Percentiles rank a stretch among this genome's conserved stretches.
Evolutionary conservation across 225 moss, liverwort and hornwort genomes (phyloP).

Genomic region (Polytrichum commune): DNA sequence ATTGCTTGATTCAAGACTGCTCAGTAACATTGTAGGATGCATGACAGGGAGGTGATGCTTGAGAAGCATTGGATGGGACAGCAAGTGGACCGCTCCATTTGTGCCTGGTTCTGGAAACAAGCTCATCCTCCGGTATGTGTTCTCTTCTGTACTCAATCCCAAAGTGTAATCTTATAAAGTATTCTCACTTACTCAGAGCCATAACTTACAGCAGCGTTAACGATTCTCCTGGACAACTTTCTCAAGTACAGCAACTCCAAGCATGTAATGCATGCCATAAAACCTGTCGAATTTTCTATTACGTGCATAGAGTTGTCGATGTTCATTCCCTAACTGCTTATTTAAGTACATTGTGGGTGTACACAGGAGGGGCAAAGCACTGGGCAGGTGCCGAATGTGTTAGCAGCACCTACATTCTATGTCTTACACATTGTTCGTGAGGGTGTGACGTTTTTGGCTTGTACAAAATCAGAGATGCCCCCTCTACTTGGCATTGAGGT

Average conservation of each 20-base stretch:
- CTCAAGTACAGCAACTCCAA: no score
- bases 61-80: slow-evolving; percentile 98
- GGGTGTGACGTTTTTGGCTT: slow-evolving; percentile 85
- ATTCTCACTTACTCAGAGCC: no score
- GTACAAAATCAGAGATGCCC: slow-evolving; percentile 91
- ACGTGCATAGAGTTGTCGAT: not conserved
- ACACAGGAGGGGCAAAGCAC: slow-evolving; percentile 34
- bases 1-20: not conserved
- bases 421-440: slow-evolving; percentile 84
- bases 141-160: not conserved
- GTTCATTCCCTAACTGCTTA: not conserved
- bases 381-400: slow-evolving; percentile 63
- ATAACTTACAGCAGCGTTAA: no score
- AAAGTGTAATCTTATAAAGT: no score
- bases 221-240: no score
- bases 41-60: slow-evolving; percentile 89
- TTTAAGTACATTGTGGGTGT: slow-evolving; percentile 8
- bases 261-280: no score
- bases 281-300: no score
- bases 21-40: not conserved
- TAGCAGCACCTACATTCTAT: slow-evolving; percentile 91
- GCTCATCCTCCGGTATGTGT: slow-evolving; percentile 65
- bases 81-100: slow-evolving; percentile 94
- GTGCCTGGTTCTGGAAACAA: slow-evolving; percentile 97
- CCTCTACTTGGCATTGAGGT: slow-evolving; percentile 99